These are phyloP conservation scores for Platanthera zijinensis DNA, from an alignment of 106 monocot genomes.

Conservation along the genomic window DNA sequence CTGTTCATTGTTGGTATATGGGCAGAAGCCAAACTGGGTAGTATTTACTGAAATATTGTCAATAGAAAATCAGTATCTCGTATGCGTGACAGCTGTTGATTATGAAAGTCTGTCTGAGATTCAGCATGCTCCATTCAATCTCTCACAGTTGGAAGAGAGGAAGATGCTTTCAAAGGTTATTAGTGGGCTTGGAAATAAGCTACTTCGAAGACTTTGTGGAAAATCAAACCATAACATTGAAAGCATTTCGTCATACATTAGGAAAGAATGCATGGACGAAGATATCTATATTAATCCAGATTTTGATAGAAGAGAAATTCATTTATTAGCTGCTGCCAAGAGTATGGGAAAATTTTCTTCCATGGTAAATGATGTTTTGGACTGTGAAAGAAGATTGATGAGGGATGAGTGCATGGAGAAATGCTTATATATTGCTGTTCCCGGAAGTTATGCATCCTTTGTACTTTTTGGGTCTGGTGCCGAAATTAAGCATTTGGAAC, in stretches of 20 bases:
- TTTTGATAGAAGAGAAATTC: conserved; percentile 52
- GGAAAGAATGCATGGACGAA: conserved; percentile 32
- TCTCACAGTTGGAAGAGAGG: conserved; percentile 32
- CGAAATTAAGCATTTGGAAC: conserved; percentile 92
- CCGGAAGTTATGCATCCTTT: conserved; percentile 30
- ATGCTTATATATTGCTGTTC: conserved; percentile 36
- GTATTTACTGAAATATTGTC: conserved; percentile 86
- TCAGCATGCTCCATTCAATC: conserved; percentile 45
- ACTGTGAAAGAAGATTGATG: conserved; percentile 46
- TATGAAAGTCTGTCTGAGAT: conserved; percentile 32
- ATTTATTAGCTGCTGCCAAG: conserved; percentile 41
- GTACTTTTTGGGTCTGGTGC: conserved; percentile 92
- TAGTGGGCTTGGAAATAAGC: conserved; percentile 34
- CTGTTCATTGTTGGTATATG: conserved; percentile 69
- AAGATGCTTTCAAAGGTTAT: conserved; percentile 49
- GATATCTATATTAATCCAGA: conserved; percentile 44
- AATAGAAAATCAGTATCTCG: conserved; percentile 58
- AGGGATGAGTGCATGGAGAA: conserved; percentile 69
- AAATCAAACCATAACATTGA: conserved; percentile 41
- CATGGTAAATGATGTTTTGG: conserved; percentile 35
- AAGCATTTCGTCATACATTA: conserved; percentile 36
- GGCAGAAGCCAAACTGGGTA: conserved; percentile 75
- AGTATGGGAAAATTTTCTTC: conserved; percentile 38
- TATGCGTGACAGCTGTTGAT: conserved; percentile 86
- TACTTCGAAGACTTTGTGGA: conserved; percentile 73